Base-by-base conservation (phyloP, 139 green algal genomes). In the Coelastrella sp. region DNA sequence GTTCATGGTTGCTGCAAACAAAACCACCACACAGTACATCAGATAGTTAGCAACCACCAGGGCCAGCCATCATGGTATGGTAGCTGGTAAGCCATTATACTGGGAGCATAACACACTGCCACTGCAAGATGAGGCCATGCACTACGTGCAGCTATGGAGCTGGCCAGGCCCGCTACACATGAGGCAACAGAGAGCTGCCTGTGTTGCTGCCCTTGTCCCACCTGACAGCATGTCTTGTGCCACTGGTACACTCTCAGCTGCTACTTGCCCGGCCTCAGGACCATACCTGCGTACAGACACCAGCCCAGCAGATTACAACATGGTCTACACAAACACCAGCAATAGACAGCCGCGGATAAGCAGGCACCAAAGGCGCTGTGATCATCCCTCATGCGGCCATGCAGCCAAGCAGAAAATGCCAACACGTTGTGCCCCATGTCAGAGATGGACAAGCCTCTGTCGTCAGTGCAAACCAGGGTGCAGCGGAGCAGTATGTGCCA, bases 211-310 rank as follows among this genome's bases (percentile, higher is more conserved):
- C 32, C 32, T 47, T 47, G 32, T 47, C 74, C 7, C 74, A 61
- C 74, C 74, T 17, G 47, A 20, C 71, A 91, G 58, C 88, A 91
- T 91, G 22, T 91, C 80, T 5, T 77, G 22, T 4, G 80, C 88
- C 4, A 91, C 58, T 19, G 88, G 88, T 20, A 91, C 73, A 66
- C 68, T 85, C n/a, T 81, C 16, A 16, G 59, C 14, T 32, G 88
- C 88, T 10, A 59, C 88, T 2, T 75, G 7, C 14, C 80, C 88
- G 20, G 88, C 88, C 71, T 91, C 88, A 4, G 54, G 4, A n/a
- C 88, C 88, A 73, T 91, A 91, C 77, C 86, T 90, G 77, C 73
- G 1, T 1, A 47, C 32, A 47, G 32, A 47, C 32, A 47, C 32
- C 32, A 47, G 32, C 32, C 32, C 32, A 47, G 32, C 32, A 47